phyloP scores from a whole-genome alignment of 2,329 filamentous ascomycete genomes.

The Ophiostoma piceae region DNA sequence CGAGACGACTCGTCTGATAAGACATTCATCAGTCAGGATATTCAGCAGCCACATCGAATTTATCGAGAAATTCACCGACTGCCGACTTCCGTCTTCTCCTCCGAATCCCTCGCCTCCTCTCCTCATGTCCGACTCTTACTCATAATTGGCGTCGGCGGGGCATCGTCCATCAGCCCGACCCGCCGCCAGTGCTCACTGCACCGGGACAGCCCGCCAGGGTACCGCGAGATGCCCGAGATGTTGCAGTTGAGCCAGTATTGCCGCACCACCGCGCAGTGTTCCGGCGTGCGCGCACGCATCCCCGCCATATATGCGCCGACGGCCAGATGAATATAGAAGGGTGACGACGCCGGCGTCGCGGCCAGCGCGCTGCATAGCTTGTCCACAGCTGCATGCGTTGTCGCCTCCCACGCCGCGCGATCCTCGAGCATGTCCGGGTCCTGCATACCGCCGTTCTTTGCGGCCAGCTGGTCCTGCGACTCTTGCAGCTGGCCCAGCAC shows the following conservation, averaged over 20 bases:
- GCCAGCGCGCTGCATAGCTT: conserved; percentile 36
- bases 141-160: background rate
- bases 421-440: conserved; percentile 11
- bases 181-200: conserved; percentile 25
- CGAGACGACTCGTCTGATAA: background rate
- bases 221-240: conserved; percentile 37
- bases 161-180: conserved; percentile 15
- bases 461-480: background rate
- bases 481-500: conserved; percentile 25
- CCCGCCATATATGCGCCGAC: conserved; percentile 37
- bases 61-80: too few species aligned
- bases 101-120: background rate
- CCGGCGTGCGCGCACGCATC: conserved; percentile 33
- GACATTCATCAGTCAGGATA: background rate
- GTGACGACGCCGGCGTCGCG: conserved; percentile 33
- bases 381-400: conserved; percentile 33
- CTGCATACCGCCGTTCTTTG: background rate
- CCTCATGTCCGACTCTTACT: background rate
- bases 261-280: conserved; percentile 36
- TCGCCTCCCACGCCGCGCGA: conserved; percentile 15
- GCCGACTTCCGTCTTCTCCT: background rate
- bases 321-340: conserved; percentile 39
- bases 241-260: conserved; percentile 39
- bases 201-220: conserved; percentile 27
- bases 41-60: background rate